Base-by-base conservation (phyloP, 2,329 filamentous ascomycete species). In the Lecanicillium sp. region DNA sequence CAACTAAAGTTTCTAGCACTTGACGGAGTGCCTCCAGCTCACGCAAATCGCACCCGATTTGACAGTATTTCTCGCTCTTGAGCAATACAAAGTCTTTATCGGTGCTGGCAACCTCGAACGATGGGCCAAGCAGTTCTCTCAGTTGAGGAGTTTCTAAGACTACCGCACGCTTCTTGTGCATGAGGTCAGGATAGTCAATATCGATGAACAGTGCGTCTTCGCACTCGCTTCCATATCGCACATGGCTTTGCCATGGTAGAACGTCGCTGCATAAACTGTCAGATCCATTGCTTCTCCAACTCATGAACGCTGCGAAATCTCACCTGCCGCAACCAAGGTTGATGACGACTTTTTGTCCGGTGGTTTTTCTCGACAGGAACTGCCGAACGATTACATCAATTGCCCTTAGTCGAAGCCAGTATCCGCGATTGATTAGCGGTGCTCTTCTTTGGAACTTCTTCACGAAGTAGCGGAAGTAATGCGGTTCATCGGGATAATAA, bases 321-420 rank as follows among this genome's bases (percentile, higher is more conserved):
- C 68, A 91, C 89, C 88, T 94, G 64, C 90, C 90, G 71, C 88
- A 94, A 20, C 90, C 90, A 29, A 95, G 68, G 60, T 95, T 95
- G 39, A 95, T 73, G 10, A 95, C 74, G 4, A 90, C 74, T 63
- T 89, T 94, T 53, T 77, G 83, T 26, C 71, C 71, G 15, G 70
- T 67, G 7, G 73, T 65, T 12, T 62, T 61, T 37, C 59, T 69
- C 51, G 74, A 66, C n/a, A 95, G 71, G 56, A 95, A 95, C n/a
- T 77, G 71, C 17, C 77, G 75, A 15, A 95, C 82, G 5, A 83
- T 75, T 52, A 83, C 74, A 60, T 94, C 87, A 50, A 96, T 83
- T 14, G 87, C 84, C 61, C 86, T 84, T 72, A 95, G 85, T 24
- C 90, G 81, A 30, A 96, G 70, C 79, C 88, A 89, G 60, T 95